These are phyloP conservation scores for Capsella bursapastoris DNA, from an alignment of 345 rosid species.

Conservation along the genomic window DNA sequence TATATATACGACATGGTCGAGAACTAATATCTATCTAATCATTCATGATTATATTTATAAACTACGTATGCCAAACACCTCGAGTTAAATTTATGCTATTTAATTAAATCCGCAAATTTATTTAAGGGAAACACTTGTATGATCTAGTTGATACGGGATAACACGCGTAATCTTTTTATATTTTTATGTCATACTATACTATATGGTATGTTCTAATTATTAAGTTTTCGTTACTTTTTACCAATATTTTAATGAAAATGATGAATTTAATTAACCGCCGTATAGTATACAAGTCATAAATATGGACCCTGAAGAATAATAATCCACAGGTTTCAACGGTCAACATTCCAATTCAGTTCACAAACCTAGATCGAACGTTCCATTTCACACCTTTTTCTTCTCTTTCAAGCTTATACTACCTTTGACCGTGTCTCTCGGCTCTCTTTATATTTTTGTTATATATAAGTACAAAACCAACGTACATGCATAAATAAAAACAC, in stretches of 20 bases:
- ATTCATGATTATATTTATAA: not conserved
- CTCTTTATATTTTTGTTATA: not conserved
- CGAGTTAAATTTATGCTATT: not conserved
- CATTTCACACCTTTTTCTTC: constrained; percentile 29
- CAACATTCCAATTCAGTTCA: constrained; percentile 44
- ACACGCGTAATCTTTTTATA: constrained; percentile 5
- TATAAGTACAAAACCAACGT: not conserved
- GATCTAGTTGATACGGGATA: not conserved
- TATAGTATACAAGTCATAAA: constrained; percentile 18
- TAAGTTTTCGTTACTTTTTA: constrained; percentile 1
- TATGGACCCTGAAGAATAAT: constrained; percentile 27
- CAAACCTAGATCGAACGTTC: constrained; percentile 41
- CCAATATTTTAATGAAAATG: not conserved
- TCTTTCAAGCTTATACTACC: constrained; percentile 37
- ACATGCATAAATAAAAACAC: constrained; percentile 39
- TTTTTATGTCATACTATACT: not conserved
- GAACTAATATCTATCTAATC: not conserved
- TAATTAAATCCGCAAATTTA: not conserved
- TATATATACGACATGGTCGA: not conserved
- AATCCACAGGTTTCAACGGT: constrained; percentile 41
- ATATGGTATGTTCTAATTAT: constrained; percentile 1
- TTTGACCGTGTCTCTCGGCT: constrained; percentile 31
- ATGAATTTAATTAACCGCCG: not conserved
- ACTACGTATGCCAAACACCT: not conserved
- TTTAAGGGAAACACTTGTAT: not conserved